Percentiles rank a stretch among this genome's conserved stretches.
Conservation (phyloP, 225 moss, liverwort and hornwort genomes). For the Anthoceros angustus region DNA sequence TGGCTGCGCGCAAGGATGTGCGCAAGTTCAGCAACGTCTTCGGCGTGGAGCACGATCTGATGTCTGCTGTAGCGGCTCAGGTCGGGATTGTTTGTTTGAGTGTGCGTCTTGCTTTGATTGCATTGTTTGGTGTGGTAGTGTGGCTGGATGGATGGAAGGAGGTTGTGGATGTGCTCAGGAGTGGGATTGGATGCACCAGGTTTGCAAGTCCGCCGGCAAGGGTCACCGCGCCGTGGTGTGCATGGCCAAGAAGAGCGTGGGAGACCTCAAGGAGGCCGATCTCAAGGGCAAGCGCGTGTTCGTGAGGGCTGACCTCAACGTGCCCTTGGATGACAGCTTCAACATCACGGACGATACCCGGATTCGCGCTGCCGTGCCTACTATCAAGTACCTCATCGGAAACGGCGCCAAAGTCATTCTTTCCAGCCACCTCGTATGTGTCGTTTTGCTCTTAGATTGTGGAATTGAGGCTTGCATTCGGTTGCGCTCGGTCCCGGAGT, state of each 20-base stretch:
- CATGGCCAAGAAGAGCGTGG: conserved; percentile 5
- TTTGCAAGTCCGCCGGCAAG: background rate
- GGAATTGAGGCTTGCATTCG: background rate
- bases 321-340: conserved; percentile 32
- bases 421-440: conserved; percentile 80
- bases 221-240: conserved; percentile 4
- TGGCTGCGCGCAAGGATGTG: background rate
- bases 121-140: background rate
- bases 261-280: conserved; percentile 31
- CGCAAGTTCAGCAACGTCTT: conserved; percentile 4
- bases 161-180: background rate
- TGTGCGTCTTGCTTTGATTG: background rate
- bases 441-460: background rate
- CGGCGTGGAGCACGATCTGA: background rate
- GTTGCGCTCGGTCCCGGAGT: too few relatives aligned
- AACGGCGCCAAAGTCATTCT: conserved; percentile 66
- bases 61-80: background rate
- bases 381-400: conserved; percentile 44
- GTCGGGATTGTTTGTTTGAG: background rate
- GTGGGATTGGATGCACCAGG: background rate
- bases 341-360: conserved; percentile 72
- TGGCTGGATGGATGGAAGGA: background rate
- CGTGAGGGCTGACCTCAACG: conserved; percentile 84
- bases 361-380: conserved; percentile 76
- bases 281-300: conserved; percentile 75